Evolutionary conservation across 192 early-diverging fungal species (phyloP).

Genomic region (Dimargaris cristalligena): DNA sequence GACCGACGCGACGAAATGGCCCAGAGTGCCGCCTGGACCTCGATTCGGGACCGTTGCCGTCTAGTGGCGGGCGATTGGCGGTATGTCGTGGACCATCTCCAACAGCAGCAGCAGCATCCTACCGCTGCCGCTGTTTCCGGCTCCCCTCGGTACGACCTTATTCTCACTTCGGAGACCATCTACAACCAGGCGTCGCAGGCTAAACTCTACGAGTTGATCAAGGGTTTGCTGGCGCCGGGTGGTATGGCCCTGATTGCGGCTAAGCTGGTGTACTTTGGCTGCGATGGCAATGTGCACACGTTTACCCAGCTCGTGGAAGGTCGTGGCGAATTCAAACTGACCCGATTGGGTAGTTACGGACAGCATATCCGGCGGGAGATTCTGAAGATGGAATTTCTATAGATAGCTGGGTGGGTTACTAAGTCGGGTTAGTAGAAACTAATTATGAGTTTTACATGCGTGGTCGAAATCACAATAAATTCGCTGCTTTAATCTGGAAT

Average conservation of each 20-base stretch:
- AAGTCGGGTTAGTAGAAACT: too few species aligned
- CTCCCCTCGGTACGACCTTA: conserved; percentile 36
- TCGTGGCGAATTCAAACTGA: conserved; percentile 17
- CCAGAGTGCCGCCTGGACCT: background rate
- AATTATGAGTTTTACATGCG: too few species aligned
- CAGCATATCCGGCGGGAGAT: background rate
- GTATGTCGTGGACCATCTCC: conserved; percentile 25
- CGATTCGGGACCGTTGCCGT: conserved; percentile 19
- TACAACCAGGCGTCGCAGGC: conserved; percentile 45
- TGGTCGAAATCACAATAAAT: too few species aligned
- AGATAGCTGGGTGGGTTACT: too few species aligned
- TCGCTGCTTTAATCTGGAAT: too few species aligned
- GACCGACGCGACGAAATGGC: background rate
- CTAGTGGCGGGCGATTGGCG: conserved; percentile 56
- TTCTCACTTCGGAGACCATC: conserved; percentile 66
- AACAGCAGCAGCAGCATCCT: conserved; percentile 17
- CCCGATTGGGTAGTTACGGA: background rate
- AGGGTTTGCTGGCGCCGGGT: conserved; percentile 30
- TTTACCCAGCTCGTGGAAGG: conserved; percentile 47
- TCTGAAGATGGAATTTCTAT: conserved; percentile 5
- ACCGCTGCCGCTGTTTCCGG: too few species aligned
- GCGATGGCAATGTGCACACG: conserved; percentile 61
- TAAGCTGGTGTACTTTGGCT: conserved; percentile 91
- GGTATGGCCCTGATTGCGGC: conserved; percentile 60
- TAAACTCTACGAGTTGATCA: conserved; percentile 42